Conservation (phyloP, 805 yeast species). For the Vanderwaltozyma yarrowii region DNA sequence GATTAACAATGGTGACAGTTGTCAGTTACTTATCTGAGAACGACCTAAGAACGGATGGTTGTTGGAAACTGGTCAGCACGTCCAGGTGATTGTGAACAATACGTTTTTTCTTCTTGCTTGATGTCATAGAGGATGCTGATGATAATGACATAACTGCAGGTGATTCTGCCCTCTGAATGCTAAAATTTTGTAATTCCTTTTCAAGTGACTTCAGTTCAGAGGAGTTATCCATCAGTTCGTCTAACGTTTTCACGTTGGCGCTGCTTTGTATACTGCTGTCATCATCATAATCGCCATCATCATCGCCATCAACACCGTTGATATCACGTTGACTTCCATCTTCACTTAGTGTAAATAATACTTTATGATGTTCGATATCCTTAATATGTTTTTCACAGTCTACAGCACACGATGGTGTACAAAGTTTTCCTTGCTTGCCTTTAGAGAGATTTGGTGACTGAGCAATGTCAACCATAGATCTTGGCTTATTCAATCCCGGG, state of each 20-base stretch:
- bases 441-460: conserved; percentile 6
- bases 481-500: conserved; percentile 5
- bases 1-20: no score
- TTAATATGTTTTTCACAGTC: conserved; percentile 1
- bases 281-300: background rate
- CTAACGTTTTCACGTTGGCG: background rate
- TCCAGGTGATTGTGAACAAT: conserved; percentile 13
- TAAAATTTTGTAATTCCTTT: background rate
- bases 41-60: conserved; percentile 3
- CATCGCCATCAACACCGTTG: background rate
- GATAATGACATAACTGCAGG: background rate
- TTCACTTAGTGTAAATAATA: conserved; percentile 6
- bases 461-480: conserved; percentile 22
- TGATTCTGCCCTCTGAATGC: background rate
- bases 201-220: background rate
- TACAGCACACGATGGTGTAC: background rate
- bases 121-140: background rate
- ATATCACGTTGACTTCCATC: background rate
- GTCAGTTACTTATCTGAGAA: conserved; percentile 2
- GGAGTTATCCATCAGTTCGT: background rate
- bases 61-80: conserved; percentile 10
- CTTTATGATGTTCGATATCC: conserved; percentile 3
- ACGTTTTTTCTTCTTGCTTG: conserved; percentile 3
- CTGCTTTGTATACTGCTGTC: background rate
- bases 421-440: conserved; percentile 1